A percentile compares a stretch with the other conserved stretches of the same genome.
Conservation (phyloP, 768 basidiomycete genomes). For the Phlebiopsis gigantea region DNA sequence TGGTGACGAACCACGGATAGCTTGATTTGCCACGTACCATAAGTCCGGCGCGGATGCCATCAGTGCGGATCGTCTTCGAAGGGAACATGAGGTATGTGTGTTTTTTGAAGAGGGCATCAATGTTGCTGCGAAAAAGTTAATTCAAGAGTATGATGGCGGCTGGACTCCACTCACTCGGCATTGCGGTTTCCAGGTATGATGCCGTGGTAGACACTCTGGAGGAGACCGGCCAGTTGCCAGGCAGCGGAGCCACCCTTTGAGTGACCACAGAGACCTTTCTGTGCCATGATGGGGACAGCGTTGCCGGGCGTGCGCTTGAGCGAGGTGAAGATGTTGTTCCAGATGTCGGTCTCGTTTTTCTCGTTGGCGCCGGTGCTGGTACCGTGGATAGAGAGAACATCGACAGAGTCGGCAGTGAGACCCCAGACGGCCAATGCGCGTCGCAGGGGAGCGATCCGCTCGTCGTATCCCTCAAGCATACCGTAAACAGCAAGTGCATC, state of each 20-base stretch:
- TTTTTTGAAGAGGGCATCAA: slow-evolving; percentile 88
- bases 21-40: slow-evolving; percentile 76
- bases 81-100: slow-evolving; percentile 95
- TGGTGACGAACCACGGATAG: slow-evolving; percentile 5
- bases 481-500: slow-evolving; percentile 92
- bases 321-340: slow-evolving; percentile 90
- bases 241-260: slow-evolving; percentile 99
- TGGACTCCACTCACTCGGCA: slow-evolving; percentile 68
- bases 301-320: slow-evolving; percentile 90
- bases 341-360: slow-evolving; percentile 95
- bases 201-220: slow-evolving; percentile 81
- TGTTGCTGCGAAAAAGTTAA: slow-evolving; percentile 54
- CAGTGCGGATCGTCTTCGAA: slow-evolving; percentile 92
- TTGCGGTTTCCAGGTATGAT: slow-evolving; percentile 94
- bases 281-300: slow-evolving; percentile 95
- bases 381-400: slow-evolving; percentile 84
- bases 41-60: slow-evolving; percentile 81
- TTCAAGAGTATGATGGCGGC: background rate
- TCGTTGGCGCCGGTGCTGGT: slow-evolving; percentile 87
- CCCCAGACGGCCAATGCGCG: slow-evolving; percentile 98
- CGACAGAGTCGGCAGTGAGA: slow-evolving; percentile 87
- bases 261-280: slow-evolving; percentile 96
- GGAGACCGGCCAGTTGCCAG: slow-evolving; percentile 91
- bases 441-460: slow-evolving; percentile 84
- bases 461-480: slow-evolving; percentile 87